Evolutionary conservation across 306 rosid genomes (phyloP).

Genomic region (Carpinus fangiana): DNA sequence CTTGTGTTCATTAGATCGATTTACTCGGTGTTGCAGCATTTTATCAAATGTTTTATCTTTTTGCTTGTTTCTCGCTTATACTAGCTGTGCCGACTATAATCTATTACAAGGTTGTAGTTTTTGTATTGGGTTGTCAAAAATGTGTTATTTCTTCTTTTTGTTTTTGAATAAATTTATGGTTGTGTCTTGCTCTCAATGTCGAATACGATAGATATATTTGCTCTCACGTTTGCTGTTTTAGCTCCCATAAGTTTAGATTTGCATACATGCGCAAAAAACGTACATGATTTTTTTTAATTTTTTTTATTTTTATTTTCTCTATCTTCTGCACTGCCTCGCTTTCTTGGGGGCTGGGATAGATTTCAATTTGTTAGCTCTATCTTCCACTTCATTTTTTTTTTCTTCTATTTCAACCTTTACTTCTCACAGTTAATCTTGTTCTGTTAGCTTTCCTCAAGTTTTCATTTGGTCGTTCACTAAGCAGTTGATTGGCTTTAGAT

Average conservation of each 20-base stretch:
- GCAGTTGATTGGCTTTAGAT: not conserved
- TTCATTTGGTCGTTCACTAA: not conserved
- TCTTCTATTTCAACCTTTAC: not conserved
- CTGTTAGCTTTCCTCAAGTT: not conserved
- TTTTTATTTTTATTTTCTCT: not conserved
- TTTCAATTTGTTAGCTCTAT: not conserved
- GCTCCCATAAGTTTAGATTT: constrained; percentile 17
- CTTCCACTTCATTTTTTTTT: not conserved
- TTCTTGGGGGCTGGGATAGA: constrained; percentile 1
- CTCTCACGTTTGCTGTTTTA: not conserved
- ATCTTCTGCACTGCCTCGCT: not conserved
- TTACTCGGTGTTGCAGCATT: not conserved
- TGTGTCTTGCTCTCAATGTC: not conserved
- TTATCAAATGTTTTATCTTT: not conserved
- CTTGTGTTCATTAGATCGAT: not conserved
- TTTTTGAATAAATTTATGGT: constrained; percentile 11
- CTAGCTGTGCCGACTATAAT: not conserved
- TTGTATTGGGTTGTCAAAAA: not conserved
- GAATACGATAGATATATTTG: not conserved
- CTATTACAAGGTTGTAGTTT: not conserved
- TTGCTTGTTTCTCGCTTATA: not conserved
- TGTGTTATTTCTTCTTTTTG: not conserved
- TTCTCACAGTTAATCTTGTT: not conserved
- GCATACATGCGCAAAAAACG: constrained; percentile 3
- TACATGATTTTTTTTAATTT: not conserved